Evolutionary conservation across 148 eudicot species (phyloP).

Genomic region (Chenopodium album): DNA sequence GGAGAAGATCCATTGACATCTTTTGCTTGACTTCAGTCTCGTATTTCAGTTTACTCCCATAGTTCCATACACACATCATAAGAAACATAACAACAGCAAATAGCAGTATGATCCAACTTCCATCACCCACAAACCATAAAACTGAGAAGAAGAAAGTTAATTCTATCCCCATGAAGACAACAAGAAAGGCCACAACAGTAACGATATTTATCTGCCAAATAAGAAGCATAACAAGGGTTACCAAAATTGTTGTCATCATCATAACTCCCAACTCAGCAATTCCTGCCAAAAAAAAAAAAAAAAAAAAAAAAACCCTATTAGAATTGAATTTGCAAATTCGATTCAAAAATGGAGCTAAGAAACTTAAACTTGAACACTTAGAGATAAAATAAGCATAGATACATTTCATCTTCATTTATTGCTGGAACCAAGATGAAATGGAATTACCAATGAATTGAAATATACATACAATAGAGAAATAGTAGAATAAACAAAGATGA

Average conservation of each 20-base stretch:
- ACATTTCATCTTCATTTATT: background rate
- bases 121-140: slow-evolving; percentile 76
- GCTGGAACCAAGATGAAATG: background rate
- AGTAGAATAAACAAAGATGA: background rate
- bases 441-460: background rate
- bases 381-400: background rate
- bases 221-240: slow-evolving; percentile 93
- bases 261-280: slow-evolving; percentile 96
- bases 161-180: slow-evolving; percentile 84
- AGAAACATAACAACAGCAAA: slow-evolving; percentile 71
- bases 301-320: slow-evolving; percentile 23
- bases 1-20: slow-evolving; percentile 83
- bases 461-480: background rate
- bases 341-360: background rate
- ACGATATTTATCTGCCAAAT: slow-evolving; percentile 95
- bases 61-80: slow-evolving; percentile 92
- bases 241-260: slow-evolving; percentile 93
- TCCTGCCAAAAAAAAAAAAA: slow-evolving; percentile 46
- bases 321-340: slow-evolving; percentile 8
- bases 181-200: slow-evolving; percentile 60
- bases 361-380: background rate
- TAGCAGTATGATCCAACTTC: slow-evolving; percentile 94
- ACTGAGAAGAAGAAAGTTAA: slow-evolving; percentile 88
- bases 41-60: slow-evolving; percentile 89
- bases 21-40: slow-evolving; percentile 91